These are phyloP conservation scores for Bothia castanella DNA, from an alignment of 1,284 basidiomycete genomes.

Conservation along the genomic window DNA sequence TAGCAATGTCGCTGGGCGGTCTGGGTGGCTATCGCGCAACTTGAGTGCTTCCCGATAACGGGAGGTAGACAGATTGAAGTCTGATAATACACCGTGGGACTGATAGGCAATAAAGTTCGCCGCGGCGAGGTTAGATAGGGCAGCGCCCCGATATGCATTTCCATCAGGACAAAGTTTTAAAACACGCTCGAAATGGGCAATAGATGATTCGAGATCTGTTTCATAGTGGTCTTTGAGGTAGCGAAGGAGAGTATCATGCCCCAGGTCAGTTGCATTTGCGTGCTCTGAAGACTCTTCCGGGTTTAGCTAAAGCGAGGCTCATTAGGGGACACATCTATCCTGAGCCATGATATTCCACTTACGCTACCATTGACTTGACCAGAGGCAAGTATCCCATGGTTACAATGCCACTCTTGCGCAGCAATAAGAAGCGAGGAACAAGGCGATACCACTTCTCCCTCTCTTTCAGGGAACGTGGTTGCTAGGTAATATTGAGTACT, in stretches of 20 bases:
- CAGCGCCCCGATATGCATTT: neutral
- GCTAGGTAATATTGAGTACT: neutral
- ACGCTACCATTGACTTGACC: neutral
- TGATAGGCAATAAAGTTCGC: conserved; percentile 2
- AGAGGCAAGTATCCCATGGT: neutral
- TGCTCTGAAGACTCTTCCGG: neutral
- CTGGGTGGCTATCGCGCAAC: neutral
- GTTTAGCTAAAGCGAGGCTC: neutral
- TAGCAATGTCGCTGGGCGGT: conserved; percentile 1
- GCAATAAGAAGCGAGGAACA: neutral
- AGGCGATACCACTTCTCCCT: neutral
- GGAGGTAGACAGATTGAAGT: too few relatives aligned
- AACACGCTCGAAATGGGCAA: conserved; percentile 6
- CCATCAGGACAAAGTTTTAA: conserved; percentile 1
- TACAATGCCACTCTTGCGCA: neutral
- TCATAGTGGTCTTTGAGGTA: neutral
- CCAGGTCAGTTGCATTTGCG: neutral
- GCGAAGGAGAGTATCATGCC: neutral
- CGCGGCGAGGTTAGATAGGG: conserved; percentile 16
- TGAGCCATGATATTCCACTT: neutral
- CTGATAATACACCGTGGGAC: too few relatives aligned
- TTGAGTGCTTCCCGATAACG: conserved; percentile 6
- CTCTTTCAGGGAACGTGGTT: neutral
- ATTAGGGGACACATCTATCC: neutral
- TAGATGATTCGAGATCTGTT: conserved; percentile 6